Base-by-base conservation (phyloP, 345 rosid genomes). In the Lumnitzera racemosa region DNA sequence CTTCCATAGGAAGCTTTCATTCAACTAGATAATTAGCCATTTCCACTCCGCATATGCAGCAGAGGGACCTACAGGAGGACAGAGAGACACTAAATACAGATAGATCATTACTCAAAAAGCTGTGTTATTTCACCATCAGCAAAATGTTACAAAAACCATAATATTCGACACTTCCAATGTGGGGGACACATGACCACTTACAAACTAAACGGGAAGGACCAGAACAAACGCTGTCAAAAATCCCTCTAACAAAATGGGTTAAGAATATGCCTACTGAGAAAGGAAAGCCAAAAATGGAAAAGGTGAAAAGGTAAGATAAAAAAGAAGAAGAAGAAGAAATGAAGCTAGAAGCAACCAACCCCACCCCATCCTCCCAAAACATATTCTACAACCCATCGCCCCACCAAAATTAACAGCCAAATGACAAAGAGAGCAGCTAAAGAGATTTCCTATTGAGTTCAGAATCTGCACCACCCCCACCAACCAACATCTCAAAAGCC, bases 361-460 rank as follows among this genome's bases (percentile, higher is more conserved):
- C 43, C 43, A 50, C 57, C 71, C 51, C 55, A 36, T 61, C 63
- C 43, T 67, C 68, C 76, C 75, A 67, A 66, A 55, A 61, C 71
- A 74, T 64, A 72, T 66, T 68, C 73, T 63, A 60, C 70, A 73
- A 58, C 70, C 82, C 76, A 68, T 51, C 62, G 16, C 53, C 72
- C 66, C 50, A 51, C 70, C 50, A 56, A 61, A 55, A 54, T 56
- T 61, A 63, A 47, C 56, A 51, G 48, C 25, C 24, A 66, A 47
- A 47, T 14, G 11, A 29, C 15, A 47, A 17, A 48, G 47, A 61
- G 36, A 23, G 55, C 51, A 51, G 17, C 54, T 60, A 61, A 56
- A 23, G 57, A 67, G 64, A 47, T 63, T 72, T 58, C n/a, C 67
- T 77, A 75, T 67, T n/a, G 43, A 13, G 57, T 72, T 72, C 72